A percentile compares a stretch with the other conserved stretches of the same genome.
Conservation (phyloP, 805 yeast species). For the Kluyveromyces aestuarii region DNA sequence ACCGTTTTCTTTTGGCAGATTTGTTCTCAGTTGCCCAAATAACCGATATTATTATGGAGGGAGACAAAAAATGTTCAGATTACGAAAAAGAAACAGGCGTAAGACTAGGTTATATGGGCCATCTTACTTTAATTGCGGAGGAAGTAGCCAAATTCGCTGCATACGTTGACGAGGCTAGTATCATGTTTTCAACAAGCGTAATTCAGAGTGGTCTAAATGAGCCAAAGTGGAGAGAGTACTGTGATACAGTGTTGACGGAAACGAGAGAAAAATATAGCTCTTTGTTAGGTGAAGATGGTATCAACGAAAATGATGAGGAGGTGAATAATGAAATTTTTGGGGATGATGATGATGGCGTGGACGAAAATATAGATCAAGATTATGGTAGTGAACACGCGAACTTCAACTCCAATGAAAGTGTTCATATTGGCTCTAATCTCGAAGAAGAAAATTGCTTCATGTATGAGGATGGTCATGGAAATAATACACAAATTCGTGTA, state of each 20-base stretch:
- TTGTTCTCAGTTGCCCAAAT: slow-evolving; percentile 51
- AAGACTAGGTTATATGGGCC: slow-evolving; percentile 95
- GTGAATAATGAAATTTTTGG: slow-evolving; percentile 26
- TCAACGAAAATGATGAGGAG: slow-evolving; percentile 35
- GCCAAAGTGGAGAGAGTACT: slow-evolving; percentile 67
- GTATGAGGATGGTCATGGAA: slow-evolving; percentile 28
- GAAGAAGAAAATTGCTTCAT: slow-evolving; percentile 26
- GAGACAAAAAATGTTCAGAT: slow-evolving; percentile 50
- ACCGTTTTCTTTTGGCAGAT: slow-evolving; percentile 52
- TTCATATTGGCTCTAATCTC: slow-evolving; percentile 32
- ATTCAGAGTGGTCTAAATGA: slow-evolving; percentile 21
- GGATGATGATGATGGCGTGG: slow-evolving; percentile 8
- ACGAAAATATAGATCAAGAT: slow-evolving; percentile 1
- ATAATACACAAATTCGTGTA: slow-evolving; percentile 25
- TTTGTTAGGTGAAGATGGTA: slow-evolving; percentile 66
- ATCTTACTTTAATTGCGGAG: slow-evolving; percentile 84
- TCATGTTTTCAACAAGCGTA: slow-evolving; percentile 18
- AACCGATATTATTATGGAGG: slow-evolving; percentile 55
- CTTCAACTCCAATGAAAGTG: slow-evolving; percentile 16
- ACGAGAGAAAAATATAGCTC: slow-evolving; percentile 93
- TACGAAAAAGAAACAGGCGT: slow-evolving; percentile 54
- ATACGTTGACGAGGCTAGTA: slow-evolving; percentile 32
- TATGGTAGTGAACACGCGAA: neutral
- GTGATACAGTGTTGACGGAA: slow-evolving; percentile 71
- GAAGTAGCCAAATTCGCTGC: slow-evolving; percentile 83